phyloP scores from a whole-genome alignment of 2,329 filamentous ascomycete genomes.

The Fusarium sp. region DNA sequence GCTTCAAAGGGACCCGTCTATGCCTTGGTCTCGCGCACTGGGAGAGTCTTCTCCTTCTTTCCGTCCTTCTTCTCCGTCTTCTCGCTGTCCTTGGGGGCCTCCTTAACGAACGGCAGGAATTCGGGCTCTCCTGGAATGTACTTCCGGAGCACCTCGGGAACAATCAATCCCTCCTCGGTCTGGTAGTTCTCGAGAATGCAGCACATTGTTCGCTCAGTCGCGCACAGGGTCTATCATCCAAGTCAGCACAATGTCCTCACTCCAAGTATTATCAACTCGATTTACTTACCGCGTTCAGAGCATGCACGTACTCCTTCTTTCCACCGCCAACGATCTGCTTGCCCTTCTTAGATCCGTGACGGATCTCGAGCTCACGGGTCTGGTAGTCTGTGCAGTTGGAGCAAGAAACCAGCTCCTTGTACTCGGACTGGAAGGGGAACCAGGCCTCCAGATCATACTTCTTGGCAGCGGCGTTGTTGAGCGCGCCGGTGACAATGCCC shows the following conservation, averaged over 20 bases:
- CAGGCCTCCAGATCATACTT: slow-evolving; percentile 97
- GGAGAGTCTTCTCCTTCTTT: slow-evolving; percentile 44
- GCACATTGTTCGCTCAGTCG: slow-evolving; percentile 92
- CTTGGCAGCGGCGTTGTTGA: slow-evolving; percentile 83
- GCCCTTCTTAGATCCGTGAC: slow-evolving; percentile 82
- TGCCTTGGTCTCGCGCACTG: slow-evolving; percentile 44
- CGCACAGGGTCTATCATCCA: slow-evolving; percentile 73
- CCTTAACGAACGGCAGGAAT: slow-evolving; percentile 89
- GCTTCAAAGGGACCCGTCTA: slow-evolving; percentile 25
- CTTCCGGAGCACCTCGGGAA: slow-evolving; percentile 86
- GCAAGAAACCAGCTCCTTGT: slow-evolving; percentile 98
- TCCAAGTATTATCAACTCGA: not conserved
- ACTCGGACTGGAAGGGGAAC: slow-evolving; percentile 96
- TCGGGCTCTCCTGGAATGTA: slow-evolving; percentile 92
- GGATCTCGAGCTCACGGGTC: slow-evolving; percentile 91
- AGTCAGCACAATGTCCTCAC: slow-evolving; percentile 14
- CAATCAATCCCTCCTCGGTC: slow-evolving; percentile 83
- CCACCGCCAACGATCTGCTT: slow-evolving; percentile 70
- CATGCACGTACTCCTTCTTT: slow-evolving; percentile 95
- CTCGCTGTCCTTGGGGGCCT: slow-evolving; percentile 77
- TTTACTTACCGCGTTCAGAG: slow-evolving; percentile 74
- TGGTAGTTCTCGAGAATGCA: slow-evolving; percentile 98
- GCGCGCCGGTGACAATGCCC: slow-evolving; percentile 92
- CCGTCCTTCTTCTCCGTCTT: slow-evolving; percentile 43
- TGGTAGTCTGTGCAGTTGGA: slow-evolving; percentile 99